Evolutionary conservation across 257 asterid genomes (phyloP).

Genomic region (Fraxinus anomala): DNA sequence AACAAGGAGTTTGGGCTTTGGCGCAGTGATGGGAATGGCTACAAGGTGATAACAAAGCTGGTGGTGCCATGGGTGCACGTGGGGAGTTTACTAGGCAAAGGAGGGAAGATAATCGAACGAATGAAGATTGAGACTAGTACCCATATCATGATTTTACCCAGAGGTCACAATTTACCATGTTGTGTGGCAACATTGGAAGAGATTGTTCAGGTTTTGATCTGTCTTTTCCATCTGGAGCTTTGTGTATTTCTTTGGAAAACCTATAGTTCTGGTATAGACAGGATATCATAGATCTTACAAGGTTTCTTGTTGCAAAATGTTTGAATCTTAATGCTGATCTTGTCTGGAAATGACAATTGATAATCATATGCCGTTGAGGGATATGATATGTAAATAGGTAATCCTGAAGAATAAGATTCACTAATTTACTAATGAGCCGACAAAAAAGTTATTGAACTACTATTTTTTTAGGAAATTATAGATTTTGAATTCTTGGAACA

Average conservation of each 20-base stretch:
- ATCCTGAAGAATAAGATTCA: slow-evolving; percentile 7
- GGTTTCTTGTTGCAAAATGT: slow-evolving; percentile 13
- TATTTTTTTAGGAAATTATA: not conserved
- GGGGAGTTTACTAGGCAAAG: slow-evolving; percentile 89
- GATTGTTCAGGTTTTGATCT: slow-evolving; percentile 87
- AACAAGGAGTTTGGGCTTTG: slow-evolving; percentile 39
- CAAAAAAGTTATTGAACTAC: slow-evolving; percentile 23
- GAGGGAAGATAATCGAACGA: slow-evolving; percentile 96
- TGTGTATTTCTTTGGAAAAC: not conserved
- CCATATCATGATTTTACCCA: slow-evolving; percentile 84
- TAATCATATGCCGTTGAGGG: slow-evolving; percentile 11
- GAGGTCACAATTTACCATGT: slow-evolving; percentile 76
- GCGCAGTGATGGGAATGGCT: slow-evolving; percentile 35
- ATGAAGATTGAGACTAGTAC: slow-evolving; percentile 92
- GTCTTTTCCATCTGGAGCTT: slow-evolving; percentile 21
- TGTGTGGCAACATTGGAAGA: slow-evolving; percentile 89
- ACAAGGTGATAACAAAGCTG: slow-evolving; percentile 73
- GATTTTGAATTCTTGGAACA: slow-evolving; percentile 4
- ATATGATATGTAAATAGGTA: slow-evolving; percentile 9
- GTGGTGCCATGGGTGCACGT: slow-evolving; percentile 86
- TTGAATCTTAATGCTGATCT: slow-evolving; percentile 15
- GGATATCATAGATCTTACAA: not conserved
- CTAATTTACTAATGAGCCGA: slow-evolving; percentile 25
- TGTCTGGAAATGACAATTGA: not conserved
- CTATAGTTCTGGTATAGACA: too few relatives aligned